Evolutionary conservation across 2,329 filamentous ascomycete species (phyloP).

Genomic region (Talaromyces sp.): DNA sequence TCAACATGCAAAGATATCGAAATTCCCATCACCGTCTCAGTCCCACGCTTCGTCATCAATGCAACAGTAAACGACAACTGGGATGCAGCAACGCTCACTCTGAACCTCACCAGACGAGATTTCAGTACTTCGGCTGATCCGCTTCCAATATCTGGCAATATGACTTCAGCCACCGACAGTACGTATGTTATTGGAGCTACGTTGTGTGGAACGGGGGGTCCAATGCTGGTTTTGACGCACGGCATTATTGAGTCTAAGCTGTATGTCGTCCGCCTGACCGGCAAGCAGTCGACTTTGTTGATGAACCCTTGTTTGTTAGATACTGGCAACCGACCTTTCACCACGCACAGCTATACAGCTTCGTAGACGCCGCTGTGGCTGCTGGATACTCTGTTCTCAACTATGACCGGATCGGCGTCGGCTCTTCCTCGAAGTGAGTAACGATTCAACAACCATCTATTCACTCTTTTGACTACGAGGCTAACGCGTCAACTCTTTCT

Average conservation of each 20-base stretch:
- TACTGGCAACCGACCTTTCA: background rate
- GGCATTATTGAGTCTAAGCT: background rate
- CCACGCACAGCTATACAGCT: background rate
- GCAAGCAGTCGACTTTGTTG: background rate
- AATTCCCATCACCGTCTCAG: background rate
- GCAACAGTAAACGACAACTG: background rate
- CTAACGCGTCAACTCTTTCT: background rate
- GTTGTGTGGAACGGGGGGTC: background rate
- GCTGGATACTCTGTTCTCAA: background rate
- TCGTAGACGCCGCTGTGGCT: background rate
- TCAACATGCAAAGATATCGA: background rate
- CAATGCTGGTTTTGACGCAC: background rate
- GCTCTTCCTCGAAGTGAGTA: background rate
- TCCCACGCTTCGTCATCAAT: background rate
- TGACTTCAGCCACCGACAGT: background rate
- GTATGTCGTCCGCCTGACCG: background rate
- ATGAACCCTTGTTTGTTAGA: background rate
- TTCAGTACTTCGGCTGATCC: background rate
- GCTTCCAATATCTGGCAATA: background rate
- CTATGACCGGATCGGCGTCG: background rate
- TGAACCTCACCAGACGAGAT: background rate
- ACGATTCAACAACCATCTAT: background rate
- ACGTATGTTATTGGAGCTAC: background rate
- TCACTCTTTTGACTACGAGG: background rate
- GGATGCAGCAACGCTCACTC: background rate